A percentile compares a stretch with the other conserved stretches of the same genome.
phyloP scores from a whole-genome alignment of 179 eudicot genomes.

The Gypsophila paniculata region DNA sequence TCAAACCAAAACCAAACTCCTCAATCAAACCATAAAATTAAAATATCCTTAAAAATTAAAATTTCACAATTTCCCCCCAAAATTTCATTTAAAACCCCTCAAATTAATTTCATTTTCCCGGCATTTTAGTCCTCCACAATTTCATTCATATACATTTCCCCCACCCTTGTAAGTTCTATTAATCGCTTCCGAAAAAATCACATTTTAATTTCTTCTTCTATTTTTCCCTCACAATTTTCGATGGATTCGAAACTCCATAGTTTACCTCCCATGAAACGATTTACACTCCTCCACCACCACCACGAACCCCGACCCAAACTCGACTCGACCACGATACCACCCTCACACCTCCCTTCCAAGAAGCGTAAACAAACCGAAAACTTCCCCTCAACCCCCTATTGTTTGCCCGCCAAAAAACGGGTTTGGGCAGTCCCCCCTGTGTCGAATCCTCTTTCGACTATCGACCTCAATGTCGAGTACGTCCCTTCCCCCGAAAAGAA shows the following conservation, averaged over 20 bases:
- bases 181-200: no score
- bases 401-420: constrained; percentile 78
- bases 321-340: neutral
- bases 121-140: no score
- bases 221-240: neutral
- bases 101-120: no score
- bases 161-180: no score
- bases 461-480: constrained; percentile 67
- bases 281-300: constrained; percentile 57
- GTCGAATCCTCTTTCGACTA: constrained; percentile 15
- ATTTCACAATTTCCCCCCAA: no score
- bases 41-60: no score
- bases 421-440: constrained; percentile 49
- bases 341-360: constrained; percentile 55
- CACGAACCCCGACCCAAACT: constrained; percentile 29
- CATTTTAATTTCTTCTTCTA: neutral
- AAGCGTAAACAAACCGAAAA: constrained; percentile 45
- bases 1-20: no score
- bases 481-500: constrained; percentile 21
- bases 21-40: no score
- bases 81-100: no score
- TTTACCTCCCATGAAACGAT: constrained; percentile 72
- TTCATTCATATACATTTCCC: no score
- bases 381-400: constrained; percentile 32
- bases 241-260: constrained; percentile 52